Conservation (phyloP, 768 basidiomycete species). For the Tricholoma sp. region DNA sequence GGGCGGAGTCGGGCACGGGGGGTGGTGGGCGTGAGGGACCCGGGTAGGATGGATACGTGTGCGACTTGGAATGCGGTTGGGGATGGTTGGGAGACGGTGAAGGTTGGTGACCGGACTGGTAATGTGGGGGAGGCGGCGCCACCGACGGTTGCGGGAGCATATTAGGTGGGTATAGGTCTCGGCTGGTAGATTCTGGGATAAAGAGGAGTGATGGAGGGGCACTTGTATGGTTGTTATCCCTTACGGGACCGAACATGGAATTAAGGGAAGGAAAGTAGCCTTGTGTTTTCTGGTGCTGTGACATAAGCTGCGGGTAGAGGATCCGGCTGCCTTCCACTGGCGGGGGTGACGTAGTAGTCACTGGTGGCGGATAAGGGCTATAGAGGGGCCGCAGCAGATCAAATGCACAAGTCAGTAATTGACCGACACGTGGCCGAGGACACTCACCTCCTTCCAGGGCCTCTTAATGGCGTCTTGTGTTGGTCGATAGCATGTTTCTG, state of each 20-base stretch:
- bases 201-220: constrained; percentile 42
- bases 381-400: constrained; percentile 2
- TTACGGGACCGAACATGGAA: constrained; percentile 58
- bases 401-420: not conserved
- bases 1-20: constrained; percentile 14
- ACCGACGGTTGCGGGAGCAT: constrained; percentile 4
- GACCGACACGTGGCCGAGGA: not conserved
- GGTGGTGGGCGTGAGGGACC: constrained; percentile 22
- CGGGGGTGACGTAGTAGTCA: constrained; percentile 71
- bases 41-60: constrained; percentile 15
- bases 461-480: constrained; percentile 23
- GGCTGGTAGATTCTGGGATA: constrained; percentile 25
- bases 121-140: constrained; percentile 13
- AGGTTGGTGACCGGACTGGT: constrained; percentile 11
- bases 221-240: constrained; percentile 27
- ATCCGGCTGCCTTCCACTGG: constrained; percentile 43
- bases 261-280: constrained; percentile 75
- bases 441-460: constrained; percentile 31
- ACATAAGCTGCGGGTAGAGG: constrained; percentile 71
- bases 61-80: constrained; percentile 24
- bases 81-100: constrained; percentile 20
- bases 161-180: constrained; percentile 15
- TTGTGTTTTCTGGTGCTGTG: constrained; percentile 69
- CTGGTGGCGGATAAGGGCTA: constrained; percentile 45
- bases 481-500: constrained; percentile 18